Evolutionary conservation across 306 rosid species (phyloP), one percentile per base, ranked within the genome.

Genomic region (Oemleria cerasiformis): DNA sequence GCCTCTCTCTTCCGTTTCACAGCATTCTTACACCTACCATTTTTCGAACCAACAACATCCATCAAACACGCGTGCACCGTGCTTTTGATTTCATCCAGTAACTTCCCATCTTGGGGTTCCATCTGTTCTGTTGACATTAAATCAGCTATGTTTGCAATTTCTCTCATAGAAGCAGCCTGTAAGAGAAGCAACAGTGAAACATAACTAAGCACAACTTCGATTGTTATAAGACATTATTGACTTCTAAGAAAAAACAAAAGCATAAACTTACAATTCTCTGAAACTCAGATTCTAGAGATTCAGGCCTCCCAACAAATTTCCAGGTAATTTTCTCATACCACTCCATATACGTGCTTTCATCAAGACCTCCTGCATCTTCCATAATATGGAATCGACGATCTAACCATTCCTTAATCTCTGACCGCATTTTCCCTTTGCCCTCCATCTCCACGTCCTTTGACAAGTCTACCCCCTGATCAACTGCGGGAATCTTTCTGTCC

Each of bases 231-330:
- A 67, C 49, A 50, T 49, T 16, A 19, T 36, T 34, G 21, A 51
- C 54, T 62, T n/a, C 7, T 13, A 21, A 2, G 38, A 23, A 56
- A 21, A 21, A 6, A 6, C 8, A 7, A 2, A 47, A 15, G 73
- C 55, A 57, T 61, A 55, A 58, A 60, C 96, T 81, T 87, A 78
- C 89, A 21, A 83, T 77, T 79, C 90, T 85, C 82, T 92, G 88
- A 80, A 89, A 84, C 84, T 92, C 91, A 1, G 97, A 86, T 54
- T 89, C 97, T 41, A 90, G 71, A 16, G 96, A 84, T 68, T 90
- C 85, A 21, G 87, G 85, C 73, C 92, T 79, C 51, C 93, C 93
- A 0, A 89, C 86, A 69, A 73, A 87, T 71, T 73, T 89, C 10
- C 92, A 90, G 12, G 94, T 86, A 17, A 89, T 86, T 66, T 74